Conservation (phyloP, 129 eudicot genomes). For the Gnaphalium uliginosum region DNA sequence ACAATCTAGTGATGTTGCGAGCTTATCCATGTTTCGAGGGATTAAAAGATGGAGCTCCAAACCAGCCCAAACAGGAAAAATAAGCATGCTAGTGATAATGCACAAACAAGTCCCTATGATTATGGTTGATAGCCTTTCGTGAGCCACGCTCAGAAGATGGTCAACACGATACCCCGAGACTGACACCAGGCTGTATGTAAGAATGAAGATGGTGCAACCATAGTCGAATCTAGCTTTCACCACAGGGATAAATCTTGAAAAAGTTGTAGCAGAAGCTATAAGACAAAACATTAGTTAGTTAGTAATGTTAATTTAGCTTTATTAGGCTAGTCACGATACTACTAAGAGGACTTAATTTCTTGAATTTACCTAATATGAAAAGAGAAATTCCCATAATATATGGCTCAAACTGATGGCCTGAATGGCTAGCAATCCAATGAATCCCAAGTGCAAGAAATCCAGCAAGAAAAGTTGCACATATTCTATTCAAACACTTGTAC, state of each 20-base stretch:
- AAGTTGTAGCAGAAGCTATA: conserved; percentile 62
- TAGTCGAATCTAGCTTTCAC: conserved; percentile 76
- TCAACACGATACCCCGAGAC: conserved; percentile 77
- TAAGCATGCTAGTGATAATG: conserved; percentile 53
- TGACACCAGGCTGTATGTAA: conserved; percentile 74
- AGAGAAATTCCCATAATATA: conserved; percentile 57
- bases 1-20: conserved; percentile 64
- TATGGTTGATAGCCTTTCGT: conserved; percentile 56
- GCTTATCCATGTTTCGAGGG: conserved; percentile 60
- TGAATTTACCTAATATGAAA: conserved; percentile 57
- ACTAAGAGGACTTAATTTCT: neutral
- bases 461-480: conserved; percentile 53
- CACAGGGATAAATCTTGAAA: conserved; percentile 68
- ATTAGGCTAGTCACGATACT: neutral
- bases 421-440: conserved; percentile 63
- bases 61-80: conserved; percentile 84
- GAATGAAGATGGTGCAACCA: conserved; percentile 73
- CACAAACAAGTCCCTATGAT: conserved; percentile 65
- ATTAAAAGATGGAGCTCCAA: conserved; percentile 55
- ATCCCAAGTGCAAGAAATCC: conserved; percentile 73
- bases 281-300: neutral
- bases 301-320: neutral
- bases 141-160: conserved; percentile 54
- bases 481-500: conserved; percentile 62
- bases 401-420: conserved; percentile 54